Conservation (phyloP, 1,139 yeast genomes). For the Geotrichum europaeum region DNA sequence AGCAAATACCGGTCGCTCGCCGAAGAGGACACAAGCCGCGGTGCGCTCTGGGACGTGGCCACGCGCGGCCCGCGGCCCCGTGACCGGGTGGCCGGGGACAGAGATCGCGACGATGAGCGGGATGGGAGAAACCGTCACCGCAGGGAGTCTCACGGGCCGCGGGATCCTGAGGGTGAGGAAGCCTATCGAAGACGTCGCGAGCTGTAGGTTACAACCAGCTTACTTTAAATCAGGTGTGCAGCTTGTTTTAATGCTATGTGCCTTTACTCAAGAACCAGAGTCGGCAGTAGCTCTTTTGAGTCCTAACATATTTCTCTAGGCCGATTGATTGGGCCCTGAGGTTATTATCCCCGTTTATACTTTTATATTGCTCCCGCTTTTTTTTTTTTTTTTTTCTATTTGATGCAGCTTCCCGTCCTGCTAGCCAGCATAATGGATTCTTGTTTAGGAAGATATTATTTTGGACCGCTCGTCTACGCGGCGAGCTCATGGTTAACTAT, state of each 20-base stretch:
- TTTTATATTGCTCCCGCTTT: too few relatives aligned
- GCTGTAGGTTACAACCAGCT: background rate
- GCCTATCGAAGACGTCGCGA: background rate
- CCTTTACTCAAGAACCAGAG: background rate
- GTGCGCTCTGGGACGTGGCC: conserved; percentile 3
- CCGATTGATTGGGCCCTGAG: too few relatives aligned
- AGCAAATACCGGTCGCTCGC: conserved; percentile 24
- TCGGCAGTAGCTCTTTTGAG: too few relatives aligned
- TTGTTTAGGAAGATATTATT: background rate
- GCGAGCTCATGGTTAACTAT: background rate
- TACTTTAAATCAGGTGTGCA: background rate
- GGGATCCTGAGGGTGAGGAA: background rate
- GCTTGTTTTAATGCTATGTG: background rate
- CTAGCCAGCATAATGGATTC: too few relatives aligned
- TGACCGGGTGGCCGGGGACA: background rate
- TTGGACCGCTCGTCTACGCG: too few relatives aligned
- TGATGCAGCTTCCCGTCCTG: too few relatives aligned
- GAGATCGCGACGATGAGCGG: background rate
- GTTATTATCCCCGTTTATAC: too few relatives aligned
- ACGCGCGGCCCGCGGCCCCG: background rate
- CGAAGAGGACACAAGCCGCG: conserved; percentile 30
- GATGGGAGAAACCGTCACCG: background rate
- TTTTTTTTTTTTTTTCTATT: too few relatives aligned
- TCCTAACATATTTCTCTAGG: too few relatives aligned
- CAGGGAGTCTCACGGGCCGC: background rate